Evolutionary conservation across 2,329 filamentous ascomycete species (phyloP).

Genomic region (Cercospora beticola): DNA sequence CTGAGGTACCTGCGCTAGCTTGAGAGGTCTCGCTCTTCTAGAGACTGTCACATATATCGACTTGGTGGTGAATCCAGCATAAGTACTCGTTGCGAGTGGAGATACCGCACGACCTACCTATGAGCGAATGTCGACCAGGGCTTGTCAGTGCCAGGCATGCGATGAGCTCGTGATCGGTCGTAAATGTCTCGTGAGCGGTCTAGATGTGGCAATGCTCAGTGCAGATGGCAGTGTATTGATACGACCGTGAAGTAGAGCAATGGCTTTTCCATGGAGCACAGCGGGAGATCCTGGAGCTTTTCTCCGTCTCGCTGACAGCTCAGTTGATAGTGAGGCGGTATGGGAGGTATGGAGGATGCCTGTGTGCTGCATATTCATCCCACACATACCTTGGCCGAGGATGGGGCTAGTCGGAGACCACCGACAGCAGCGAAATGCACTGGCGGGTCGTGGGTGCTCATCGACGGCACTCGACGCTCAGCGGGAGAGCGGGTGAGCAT

Average conservation of each 20-base stretch:
- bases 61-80: background rate
- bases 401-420: background rate
- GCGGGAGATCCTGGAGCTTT: background rate
- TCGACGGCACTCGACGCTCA: background rate
- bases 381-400: background rate
- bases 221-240: background rate
- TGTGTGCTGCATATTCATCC: background rate
- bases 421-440: background rate
- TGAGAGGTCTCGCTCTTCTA: background rate
- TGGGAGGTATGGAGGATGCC: background rate
- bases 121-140: background rate
- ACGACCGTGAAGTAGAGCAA: background rate
- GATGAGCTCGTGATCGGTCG: background rate
- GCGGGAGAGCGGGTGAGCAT: too few relatives aligned
- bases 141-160: background rate
- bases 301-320: background rate
- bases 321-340: background rate
- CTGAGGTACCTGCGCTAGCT: slow-evolving; percentile 26
- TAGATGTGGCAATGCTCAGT: background rate
- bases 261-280: background rate
- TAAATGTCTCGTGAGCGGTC: background rate
- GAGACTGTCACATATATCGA: background rate
- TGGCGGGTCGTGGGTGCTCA: background rate
- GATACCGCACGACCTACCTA: background rate
- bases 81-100: background rate